Evolutionary conservation across 495 filamentous ascomycete species (phyloP).

Genomic region (Filosporella fistucella): DNA sequence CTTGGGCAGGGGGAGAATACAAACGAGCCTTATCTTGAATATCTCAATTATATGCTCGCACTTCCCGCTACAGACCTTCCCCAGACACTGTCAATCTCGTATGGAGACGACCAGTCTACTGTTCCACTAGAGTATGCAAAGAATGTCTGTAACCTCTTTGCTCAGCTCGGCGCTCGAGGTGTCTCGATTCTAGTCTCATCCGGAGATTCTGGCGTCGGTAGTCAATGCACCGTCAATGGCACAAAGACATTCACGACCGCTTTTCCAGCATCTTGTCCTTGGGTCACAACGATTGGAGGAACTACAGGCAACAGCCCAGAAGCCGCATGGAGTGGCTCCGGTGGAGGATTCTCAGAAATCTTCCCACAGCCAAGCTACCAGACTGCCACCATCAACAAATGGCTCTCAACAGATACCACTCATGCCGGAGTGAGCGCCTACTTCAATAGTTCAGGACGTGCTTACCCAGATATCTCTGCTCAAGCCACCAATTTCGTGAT

Average conservation of each 20-base stretch:
- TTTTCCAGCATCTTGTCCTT: constrained; percentile 79
- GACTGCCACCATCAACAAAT: constrained; percentile 24
- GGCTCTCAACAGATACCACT: constrained; percentile 20
- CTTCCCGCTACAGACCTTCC: constrained; percentile 56
- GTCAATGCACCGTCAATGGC: constrained; percentile 36
- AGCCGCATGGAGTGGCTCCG: constrained; percentile 51
- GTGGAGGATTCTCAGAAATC: constrained; percentile 69
- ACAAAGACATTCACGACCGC: constrained; percentile 13
- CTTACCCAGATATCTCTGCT: constrained; percentile 71
- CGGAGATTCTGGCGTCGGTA: constrained; percentile 68
- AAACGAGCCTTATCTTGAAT: constrained; percentile 83
- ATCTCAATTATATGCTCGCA: constrained; percentile 63
- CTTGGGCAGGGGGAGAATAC: constrained; percentile 29
- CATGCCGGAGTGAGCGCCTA: constrained; percentile 47
- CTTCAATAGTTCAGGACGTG: constrained; percentile 60
- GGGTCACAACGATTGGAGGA: constrained; percentile 71
- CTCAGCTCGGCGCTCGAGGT: constrained; percentile 67
- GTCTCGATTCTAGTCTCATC: constrained; percentile 67
- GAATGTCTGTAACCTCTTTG: constrained; percentile 66
- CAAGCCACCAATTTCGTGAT: constrained; percentile 32
- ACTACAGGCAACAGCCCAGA: constrained; percentile 55
- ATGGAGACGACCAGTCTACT: constrained; percentile 63
- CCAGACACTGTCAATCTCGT: constrained; percentile 68
- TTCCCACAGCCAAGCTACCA: constrained; percentile 66
- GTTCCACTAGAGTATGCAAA: constrained; percentile 60